Conservation (phyloP, 805 yeast species). For the Lipomyces sp. region DNA sequence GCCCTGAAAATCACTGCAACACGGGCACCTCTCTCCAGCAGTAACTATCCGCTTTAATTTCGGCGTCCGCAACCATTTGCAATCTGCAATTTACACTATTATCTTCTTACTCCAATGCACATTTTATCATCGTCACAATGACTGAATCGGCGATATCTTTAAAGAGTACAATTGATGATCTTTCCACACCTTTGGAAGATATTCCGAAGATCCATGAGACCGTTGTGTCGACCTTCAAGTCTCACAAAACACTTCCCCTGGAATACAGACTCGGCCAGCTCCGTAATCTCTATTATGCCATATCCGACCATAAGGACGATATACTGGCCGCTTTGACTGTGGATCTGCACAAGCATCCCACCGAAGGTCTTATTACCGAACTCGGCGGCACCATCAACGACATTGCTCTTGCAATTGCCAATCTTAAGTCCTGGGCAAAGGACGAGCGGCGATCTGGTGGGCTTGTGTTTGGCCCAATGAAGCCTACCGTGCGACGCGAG, state of each 20-base stretch:
- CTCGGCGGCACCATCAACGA: slow-evolving; percentile 58
- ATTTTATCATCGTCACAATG: background rate
- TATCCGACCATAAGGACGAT: slow-evolving; percentile 61
- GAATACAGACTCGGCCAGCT: slow-evolving; percentile 65
- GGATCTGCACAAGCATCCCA: slow-evolving; percentile 70
- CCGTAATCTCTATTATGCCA: slow-evolving; percentile 65
- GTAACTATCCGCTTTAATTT: no score
- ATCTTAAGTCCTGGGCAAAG: slow-evolving; percentile 64
- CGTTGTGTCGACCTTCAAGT: slow-evolving; percentile 51
- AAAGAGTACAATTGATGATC: background rate
- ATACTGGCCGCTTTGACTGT: slow-evolving; percentile 61
- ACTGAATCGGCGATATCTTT: background rate
- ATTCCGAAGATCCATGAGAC: slow-evolving; percentile 55
- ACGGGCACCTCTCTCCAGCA: background rate
- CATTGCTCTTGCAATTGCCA: slow-evolving; percentile 60
- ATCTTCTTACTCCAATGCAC: no score
- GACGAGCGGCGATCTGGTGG: slow-evolving; percentile 48
- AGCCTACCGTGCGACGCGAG: slow-evolving; percentile 43
- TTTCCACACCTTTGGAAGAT: slow-evolving; percentile 47
- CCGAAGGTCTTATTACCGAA: slow-evolving; percentile 70
- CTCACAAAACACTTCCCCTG: slow-evolving; percentile 57
- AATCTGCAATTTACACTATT: background rate
- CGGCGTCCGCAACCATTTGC: no score
- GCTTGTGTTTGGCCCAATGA: slow-evolving; percentile 16
- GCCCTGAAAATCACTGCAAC: slow-evolving; percentile 1